Evolutionary conservation across 306 rosid species (phyloP).

Genomic region (Inga oerstediana): DNA sequence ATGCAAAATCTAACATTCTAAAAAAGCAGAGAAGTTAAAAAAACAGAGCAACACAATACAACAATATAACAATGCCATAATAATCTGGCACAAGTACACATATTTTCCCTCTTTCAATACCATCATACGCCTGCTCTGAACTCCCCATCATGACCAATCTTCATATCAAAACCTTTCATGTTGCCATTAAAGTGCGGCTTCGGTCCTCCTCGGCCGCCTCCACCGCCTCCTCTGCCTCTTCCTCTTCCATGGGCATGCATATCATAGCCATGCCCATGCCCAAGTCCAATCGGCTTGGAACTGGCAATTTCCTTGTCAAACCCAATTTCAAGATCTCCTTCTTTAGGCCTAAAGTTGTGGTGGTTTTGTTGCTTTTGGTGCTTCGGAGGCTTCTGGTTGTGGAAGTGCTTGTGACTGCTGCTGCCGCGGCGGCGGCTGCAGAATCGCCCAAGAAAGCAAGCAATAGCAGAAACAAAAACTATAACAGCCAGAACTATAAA

Average conservation of each 20-base stretch:
- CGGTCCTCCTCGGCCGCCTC: slow-evolving; percentile 31
- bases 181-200: slow-evolving; percentile 31
- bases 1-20: slow-evolving; percentile 32
- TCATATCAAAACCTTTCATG: slow-evolving; percentile 48
- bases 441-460: slow-evolving; percentile 79
- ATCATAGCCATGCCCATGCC: slow-evolving; percentile 30
- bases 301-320: slow-evolving; percentile 52
- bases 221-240: slow-evolving; percentile 28
- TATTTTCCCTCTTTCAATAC: not conserved
- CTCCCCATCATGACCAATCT: slow-evolving; percentile 44
- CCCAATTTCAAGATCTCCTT: slow-evolving; percentile 62
- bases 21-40: slow-evolving; percentile 33
- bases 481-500: slow-evolving; percentile 81
- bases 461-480: slow-evolving; percentile 63
- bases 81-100: slow-evolving; percentile 22
- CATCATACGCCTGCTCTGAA: slow-evolving; percentile 42
- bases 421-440: slow-evolving; percentile 68
- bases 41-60: slow-evolving; percentile 30
- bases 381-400: slow-evolving; percentile 28
- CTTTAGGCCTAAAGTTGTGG: slow-evolving; percentile 46
- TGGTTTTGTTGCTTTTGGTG: slow-evolving; percentile 46
- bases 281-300: slow-evolving; percentile 39
- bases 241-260: slow-evolving; percentile 12
- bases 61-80: slow-evolving; percentile 19
- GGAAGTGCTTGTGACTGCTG: slow-evolving; percentile 31